Conservation (phyloP, 1,139 yeast genomes). For the Blastobotrys illinoisensis region DNA sequence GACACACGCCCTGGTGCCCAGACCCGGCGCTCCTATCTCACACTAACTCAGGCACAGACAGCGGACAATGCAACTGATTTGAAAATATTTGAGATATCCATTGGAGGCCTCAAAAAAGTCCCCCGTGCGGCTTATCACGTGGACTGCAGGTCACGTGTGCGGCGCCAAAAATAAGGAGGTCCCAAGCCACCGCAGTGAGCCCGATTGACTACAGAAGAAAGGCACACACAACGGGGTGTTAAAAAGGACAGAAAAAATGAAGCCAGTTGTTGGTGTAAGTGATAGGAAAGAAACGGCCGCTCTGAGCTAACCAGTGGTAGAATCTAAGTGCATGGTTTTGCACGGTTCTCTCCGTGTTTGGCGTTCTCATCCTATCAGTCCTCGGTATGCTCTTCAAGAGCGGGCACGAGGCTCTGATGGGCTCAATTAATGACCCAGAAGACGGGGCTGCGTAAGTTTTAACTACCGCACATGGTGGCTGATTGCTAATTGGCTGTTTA, state of each 20-base stretch:
- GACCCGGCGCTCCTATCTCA: no score
- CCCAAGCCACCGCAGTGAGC: neutral
- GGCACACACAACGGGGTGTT: slow-evolving; percentile 2
- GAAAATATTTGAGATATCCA: no score
- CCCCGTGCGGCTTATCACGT: neutral
- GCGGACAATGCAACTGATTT: neutral
- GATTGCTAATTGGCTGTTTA: slow-evolving; percentile 16
- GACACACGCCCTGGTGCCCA: no score
- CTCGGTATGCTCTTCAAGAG: slow-evolving; percentile 75
- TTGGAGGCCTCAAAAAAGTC: no score
- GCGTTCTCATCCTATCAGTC: slow-evolving; percentile 76
- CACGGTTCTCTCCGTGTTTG: slow-evolving; percentile 86
- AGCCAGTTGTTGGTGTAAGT: slow-evolving; percentile 37
- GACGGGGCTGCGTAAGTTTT: slow-evolving; percentile 72
- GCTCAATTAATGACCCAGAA: slow-evolving; percentile 83
- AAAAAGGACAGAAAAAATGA: slow-evolving; percentile 23
- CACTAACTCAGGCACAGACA: no score
- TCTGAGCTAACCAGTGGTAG: slow-evolving; percentile 33
- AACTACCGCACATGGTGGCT: neutral
- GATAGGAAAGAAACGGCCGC: neutral
- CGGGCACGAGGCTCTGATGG: slow-evolving; percentile 89
- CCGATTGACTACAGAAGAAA: neutral
- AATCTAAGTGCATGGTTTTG: slow-evolving; percentile 92
- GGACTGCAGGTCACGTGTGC: neutral
- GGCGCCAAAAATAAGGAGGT: neutral